Base-by-base conservation (phyloP, 805 yeast species). In the Candida arabinofermentans region DNA sequence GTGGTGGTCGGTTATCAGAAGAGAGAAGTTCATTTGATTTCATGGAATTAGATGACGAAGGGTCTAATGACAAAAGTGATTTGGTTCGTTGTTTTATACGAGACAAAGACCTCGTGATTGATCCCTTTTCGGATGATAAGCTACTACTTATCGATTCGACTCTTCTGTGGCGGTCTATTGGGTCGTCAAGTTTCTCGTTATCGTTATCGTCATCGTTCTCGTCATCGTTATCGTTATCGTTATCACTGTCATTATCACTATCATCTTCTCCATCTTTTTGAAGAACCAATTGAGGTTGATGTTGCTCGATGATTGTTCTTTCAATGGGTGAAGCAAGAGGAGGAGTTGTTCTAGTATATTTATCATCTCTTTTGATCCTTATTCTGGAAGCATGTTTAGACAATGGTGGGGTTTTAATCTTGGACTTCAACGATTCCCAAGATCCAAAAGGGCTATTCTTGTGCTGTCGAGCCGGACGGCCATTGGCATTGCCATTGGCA, bases 341-440 rank as follows among this genome's bases (percentile, higher is more conserved):
- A n/a, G n/a, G n/a, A n/a, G n/a, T n/a, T n/a, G n/a, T n/a, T n/a
- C n/a, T n/a, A n/a, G n/a, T n/a, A n/a, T n/a, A n/a, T n/a, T n/a
- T n/a, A n/a, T n/a, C n/a, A n/a, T n/a, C n/a, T n/a, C n/a, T n/a
- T n/a, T n/a, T n/a, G n/a, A n/a, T n/a, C n/a, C n/a, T n/a, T n/a
- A n/a, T 12, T 5, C 8, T 12, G 30, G 30, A 9, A 14, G 13
- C 13, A 6, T 27, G 30, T 12, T 16, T 19, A n/a, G 32, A 19
- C 24, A 23, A 6, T 23, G 24, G 24, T 9, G 24, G 24, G 24
- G 6, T 6, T 34, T 42, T 52, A 8, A 52, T 41, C 26, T 43
- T 51, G 13, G 53, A 36, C 36, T 49, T 54, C n/a, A 54, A 17
- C 1, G 53, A 31, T 18, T 36, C 42, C 58, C 58, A 54, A 7